phyloP scores from a whole-genome alignment of 2,329 filamentous ascomycete genomes.

The Hypoxylon sp. region DNA sequence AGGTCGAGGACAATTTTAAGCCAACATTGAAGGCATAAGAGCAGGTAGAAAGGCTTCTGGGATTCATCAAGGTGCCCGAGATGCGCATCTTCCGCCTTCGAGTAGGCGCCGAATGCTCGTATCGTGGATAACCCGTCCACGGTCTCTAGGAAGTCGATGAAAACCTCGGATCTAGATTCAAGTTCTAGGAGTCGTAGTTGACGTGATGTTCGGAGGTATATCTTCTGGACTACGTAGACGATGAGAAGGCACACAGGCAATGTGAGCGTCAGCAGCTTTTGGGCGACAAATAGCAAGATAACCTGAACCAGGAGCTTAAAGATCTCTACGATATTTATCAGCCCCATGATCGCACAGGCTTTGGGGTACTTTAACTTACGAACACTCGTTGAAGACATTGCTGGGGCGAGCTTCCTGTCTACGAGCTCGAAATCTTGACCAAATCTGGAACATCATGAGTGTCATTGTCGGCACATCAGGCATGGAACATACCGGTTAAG shows the following conservation, averaged over 20 bases:
- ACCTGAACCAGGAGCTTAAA: conserved; percentile 61
- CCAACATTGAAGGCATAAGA: conserved; percentile 68
- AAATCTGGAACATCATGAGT: conserved; percentile 53
- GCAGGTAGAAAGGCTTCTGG: conserved; percentile 65
- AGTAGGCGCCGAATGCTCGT: conserved; percentile 64
- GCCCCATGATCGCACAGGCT: conserved; percentile 23
- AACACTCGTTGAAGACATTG: conserved; percentile 53
- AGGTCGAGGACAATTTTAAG: conserved; percentile 66
- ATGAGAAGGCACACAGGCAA: conserved; percentile 62
- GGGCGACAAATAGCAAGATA: conserved; percentile 61
- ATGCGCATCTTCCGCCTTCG: conserved; percentile 44
- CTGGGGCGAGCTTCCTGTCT: conserved; percentile 60
- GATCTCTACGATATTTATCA: conserved; percentile 55
- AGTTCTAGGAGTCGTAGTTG: conserved; percentile 70
- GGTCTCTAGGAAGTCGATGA: conserved; percentile 57
- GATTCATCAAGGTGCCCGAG: conserved; percentile 59
- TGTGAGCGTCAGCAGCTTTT: conserved; percentile 62
- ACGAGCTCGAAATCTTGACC: conserved; percentile 62
- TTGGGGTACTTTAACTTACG: conserved; percentile 53
- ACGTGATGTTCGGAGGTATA: conserved; percentile 69
- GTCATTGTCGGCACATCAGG: background rate
- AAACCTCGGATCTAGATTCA: conserved; percentile 66
- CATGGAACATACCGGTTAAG: conserved; percentile 56
- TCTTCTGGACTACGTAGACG: conserved; percentile 64
- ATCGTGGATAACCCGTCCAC: conserved; percentile 61